These are phyloP conservation scores for Pyrus hybrid DNA, from an alignment of 331 rosid species.

Conservation along the genomic window DNA sequence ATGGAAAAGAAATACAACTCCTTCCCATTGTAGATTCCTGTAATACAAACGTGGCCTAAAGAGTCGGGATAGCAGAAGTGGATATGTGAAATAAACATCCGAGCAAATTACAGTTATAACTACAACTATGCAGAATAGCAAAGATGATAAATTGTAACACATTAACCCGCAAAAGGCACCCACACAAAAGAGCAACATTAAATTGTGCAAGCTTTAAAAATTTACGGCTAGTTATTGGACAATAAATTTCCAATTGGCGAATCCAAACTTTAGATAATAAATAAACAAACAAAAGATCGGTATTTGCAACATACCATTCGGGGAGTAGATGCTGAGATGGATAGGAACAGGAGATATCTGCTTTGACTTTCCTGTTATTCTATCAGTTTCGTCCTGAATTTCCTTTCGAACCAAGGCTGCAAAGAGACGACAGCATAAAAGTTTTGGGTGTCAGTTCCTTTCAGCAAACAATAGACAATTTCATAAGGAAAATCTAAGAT, in stretches of 20 bases:
- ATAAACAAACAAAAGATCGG: not conserved
- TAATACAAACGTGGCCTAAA: no score
- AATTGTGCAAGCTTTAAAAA: not conserved
- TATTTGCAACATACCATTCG: constrained; percentile 44
- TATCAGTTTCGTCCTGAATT: constrained; percentile 76
- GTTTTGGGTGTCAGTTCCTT: not conserved
- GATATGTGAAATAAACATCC: not conserved
- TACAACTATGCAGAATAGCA: not conserved
- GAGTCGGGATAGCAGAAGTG: no score
- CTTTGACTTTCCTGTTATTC: constrained; percentile 75
- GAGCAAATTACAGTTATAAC: not conserved
- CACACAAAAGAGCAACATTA: not conserved
- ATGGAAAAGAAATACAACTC: no score
- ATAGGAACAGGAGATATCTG: constrained; percentile 87
- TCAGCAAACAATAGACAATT: not conserved
- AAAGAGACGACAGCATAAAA: constrained; percentile 3
- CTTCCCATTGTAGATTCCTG: no score
- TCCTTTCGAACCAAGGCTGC: constrained; percentile 75
- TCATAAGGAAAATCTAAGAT: no score
- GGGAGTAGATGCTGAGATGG: constrained; percentile 95
- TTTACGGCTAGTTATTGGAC: not conserved
- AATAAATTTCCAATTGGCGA: not conserved
- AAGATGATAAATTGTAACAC: not conserved
- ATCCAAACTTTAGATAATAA: not conserved
- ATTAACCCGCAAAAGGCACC: not conserved